A percentile compares a stretch with the other conserved stretches of the same genome.
These are phyloP conservation scores for Leishmania gerbilli DNA, from an alignment of 208 protist genomes.

Conservation along the genomic window DNA sequence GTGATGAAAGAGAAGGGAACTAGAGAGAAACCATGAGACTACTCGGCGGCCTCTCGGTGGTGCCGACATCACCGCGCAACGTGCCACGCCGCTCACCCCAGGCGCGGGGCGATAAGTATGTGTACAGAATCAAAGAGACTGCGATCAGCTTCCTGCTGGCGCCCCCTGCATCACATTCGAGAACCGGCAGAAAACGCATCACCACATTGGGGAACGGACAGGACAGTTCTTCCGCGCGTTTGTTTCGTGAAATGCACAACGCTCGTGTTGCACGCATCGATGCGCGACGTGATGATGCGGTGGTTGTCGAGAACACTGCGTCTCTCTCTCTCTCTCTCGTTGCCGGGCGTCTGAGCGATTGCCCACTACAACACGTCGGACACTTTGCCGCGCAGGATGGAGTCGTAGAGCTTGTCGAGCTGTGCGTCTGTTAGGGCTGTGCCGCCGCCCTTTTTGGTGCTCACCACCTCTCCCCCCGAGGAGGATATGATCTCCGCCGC, in stretches of 20 bases:
- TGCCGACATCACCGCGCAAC: too few species aligned
- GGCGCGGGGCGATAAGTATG: background rate
- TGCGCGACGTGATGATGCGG: background rate
- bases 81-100: background rate
- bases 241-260: background rate
- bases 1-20: background rate
- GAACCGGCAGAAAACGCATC: background rate
- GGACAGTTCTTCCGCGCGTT: background rate
- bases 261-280: background rate
- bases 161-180: background rate
- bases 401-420: constrained; percentile 70
- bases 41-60: background rate
- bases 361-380: background rate
- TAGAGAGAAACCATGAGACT: too few species aligned
- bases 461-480: constrained; percentile 56
- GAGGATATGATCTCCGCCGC: constrained; percentile 69
- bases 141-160: background rate
- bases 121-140: background rate
- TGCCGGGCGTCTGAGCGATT: background rate
- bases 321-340: background rate
- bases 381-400: constrained; percentile 52
- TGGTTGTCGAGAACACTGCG: background rate
- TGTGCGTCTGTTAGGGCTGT: constrained; percentile 40
- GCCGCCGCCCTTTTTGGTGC: constrained; percentile 21
- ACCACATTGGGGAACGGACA: background rate